Base-by-base conservation (phyloP, 768 basidiomycete species). In the Tremella fuciformis region DNA sequence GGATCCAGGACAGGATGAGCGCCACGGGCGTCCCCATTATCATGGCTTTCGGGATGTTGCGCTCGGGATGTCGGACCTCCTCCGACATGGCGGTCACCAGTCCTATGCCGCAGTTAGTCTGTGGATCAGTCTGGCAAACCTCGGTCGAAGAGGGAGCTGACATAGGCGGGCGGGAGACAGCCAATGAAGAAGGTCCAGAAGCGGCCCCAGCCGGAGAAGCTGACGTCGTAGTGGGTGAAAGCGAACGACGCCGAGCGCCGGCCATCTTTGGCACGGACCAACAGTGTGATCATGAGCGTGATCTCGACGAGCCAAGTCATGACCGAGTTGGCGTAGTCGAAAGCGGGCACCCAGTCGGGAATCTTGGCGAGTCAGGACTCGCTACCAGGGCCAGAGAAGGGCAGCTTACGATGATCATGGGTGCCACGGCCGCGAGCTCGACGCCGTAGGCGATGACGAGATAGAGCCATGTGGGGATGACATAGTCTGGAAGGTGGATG, bases 131-230 rank as follows among this genome's bases (percentile, higher is more conserved):
- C 85, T 85, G 42, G 75, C 75, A 0, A 85, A 85, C 9, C 86
- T 80, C 53, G 84, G 80, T 11, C 11, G 26, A 13, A 21, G 13
- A 50, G 21, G 21, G 48, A 24, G 11, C 21, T 22, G 8, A 26
- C 26, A 22, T 50, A 50, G 13, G 48, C 48, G 8, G 48, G 21
- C 26, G 21, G 48, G 15, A 50, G 48, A 21, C 21, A 26, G 8
- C 48, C 48, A 21, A 50, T 26, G 26, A 50, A 50, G 21, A 21
- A 50, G 8, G 48, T 26, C 48, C 48, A 50, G 15, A 16, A 21
- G 7, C 21, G 21, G 13, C 21, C 21, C 85, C 85, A 86, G 6
- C 86, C 86, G 0, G 85, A 83, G n/a, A 78, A 73, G 18, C 84
- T 81, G 1, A 82, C 78, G 64, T 86, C 82, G 55, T 85, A 87